Conservation (phyloP, 202 grass and related monocot genomes). For the Carex sylvatica region DNA sequence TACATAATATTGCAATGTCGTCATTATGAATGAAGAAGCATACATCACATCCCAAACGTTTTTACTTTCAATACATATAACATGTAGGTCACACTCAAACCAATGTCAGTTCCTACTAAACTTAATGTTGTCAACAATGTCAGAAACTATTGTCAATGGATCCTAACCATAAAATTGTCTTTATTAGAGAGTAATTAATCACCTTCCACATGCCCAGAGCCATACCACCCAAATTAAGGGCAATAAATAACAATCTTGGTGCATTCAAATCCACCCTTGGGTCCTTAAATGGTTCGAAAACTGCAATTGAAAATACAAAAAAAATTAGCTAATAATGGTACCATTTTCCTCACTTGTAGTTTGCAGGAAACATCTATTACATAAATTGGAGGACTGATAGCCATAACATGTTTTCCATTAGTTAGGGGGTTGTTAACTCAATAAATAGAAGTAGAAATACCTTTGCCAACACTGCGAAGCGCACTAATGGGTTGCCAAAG, state of each 20-base stretch:
- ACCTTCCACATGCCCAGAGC: constrained; percentile 96
- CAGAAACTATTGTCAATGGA: neutral
- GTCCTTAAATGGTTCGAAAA: constrained; percentile 98
- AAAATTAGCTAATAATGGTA: neutral
- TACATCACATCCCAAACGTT: neutral
- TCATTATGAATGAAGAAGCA: neutral
- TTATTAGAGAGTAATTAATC: constrained; percentile 10
- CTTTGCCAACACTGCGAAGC: constrained; percentile 81
- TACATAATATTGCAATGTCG: neutral
- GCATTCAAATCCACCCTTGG: constrained; percentile 72
- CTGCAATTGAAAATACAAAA: constrained; percentile 39
- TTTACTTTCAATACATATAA: neutral
- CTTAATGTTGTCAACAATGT: neutral
- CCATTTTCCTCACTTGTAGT: neutral
- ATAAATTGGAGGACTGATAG: too few relatives aligned
- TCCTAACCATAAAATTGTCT: neutral
- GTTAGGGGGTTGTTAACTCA: neutral
- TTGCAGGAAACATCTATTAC: neutral
- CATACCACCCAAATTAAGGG: constrained; percentile 87
- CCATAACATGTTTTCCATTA: neutral
- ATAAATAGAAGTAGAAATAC: constrained; percentile 25
- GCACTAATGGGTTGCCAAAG: constrained; percentile 81
- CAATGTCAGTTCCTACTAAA: neutral
- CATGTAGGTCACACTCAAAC: neutral
- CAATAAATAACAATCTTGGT: constrained; percentile 87